phyloP scores from a whole-genome alignment of 2,329 filamentous ascomycete species.

The Trichoderma atrobrunneum region DNA sequence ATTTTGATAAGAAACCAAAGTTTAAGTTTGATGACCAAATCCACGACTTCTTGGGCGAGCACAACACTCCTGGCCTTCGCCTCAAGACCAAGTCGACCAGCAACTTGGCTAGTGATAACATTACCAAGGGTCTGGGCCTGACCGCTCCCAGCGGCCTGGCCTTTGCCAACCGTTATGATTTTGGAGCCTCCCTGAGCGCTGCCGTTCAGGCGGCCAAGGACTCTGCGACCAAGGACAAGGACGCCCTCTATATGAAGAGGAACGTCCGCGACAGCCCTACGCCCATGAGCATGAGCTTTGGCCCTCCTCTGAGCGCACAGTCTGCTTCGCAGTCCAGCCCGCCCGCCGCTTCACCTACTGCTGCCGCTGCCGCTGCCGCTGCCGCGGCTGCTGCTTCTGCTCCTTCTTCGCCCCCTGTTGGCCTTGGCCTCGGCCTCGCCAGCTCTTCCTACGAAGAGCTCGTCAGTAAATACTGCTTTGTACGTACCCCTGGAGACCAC shows the following conservation, averaged over 20 bases:
- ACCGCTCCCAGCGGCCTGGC: slow-evolving; percentile 63
- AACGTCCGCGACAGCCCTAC: slow-evolving; percentile 35
- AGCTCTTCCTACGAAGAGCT: slow-evolving; percentile 94
- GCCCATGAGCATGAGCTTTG: slow-evolving; percentile 20
- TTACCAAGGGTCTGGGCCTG: slow-evolving; percentile 49
- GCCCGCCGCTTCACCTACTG: slow-evolving; percentile 43
- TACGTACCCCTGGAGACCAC: slow-evolving; percentile 64
- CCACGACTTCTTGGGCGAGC: slow-evolving; percentile 62
- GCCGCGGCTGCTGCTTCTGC: slow-evolving; percentile 40
- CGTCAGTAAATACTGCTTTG: slow-evolving; percentile 99
- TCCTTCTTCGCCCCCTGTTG: slow-evolving; percentile 41
- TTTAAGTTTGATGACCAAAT: slow-evolving; percentile 59
- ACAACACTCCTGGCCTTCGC: slow-evolving; percentile 55
- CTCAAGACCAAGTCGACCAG: slow-evolving; percentile 67
- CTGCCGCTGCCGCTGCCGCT: not conserved
- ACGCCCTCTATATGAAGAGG: slow-evolving; percentile 57
- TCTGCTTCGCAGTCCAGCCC: slow-evolving; percentile 5
- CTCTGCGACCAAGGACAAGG: slow-evolving; percentile 55
- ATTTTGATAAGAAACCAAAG: slow-evolving; percentile 64
- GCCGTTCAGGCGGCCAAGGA: slow-evolving; percentile 74
- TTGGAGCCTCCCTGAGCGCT: slow-evolving; percentile 83
- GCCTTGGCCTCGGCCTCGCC: slow-evolving; percentile 53
- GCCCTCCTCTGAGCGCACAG: slow-evolving; percentile 1
- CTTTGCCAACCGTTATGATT: slow-evolving; percentile 94
- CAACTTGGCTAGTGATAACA: slow-evolving; percentile 61